A percentile compares a stretch with the other conserved stretches of the same genome.
Conservation (phyloP, 108 stramenopile genomes). For the Nitzschia palea region DNA sequence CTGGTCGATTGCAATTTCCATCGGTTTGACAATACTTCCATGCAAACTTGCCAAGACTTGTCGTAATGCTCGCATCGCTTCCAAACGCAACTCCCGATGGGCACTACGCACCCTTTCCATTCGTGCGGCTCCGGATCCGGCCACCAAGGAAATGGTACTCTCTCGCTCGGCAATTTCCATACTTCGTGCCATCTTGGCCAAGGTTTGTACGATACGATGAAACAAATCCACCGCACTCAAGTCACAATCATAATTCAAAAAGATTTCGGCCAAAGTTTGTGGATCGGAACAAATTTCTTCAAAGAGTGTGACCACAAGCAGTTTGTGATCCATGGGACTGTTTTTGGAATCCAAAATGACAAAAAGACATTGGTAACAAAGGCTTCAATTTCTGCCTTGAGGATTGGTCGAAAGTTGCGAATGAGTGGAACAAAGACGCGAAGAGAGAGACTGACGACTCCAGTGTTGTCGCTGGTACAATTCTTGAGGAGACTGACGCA, state of each 20-base stretch:
- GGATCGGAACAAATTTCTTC: slow-evolving; percentile 89
- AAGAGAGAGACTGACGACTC: slow-evolving; percentile 89
- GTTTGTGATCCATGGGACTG: slow-evolving; percentile 91
- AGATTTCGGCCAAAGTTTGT: slow-evolving; percentile 89
- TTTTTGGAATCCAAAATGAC: slow-evolving; percentile 94
- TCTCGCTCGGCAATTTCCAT: slow-evolving; percentile 36
- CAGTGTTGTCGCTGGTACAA: slow-evolving; percentile 82
- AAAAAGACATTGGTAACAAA: slow-evolving; percentile 98
- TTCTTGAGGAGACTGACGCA: slow-evolving; percentile 94
- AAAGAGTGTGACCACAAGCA: slow-evolving; percentile 91
- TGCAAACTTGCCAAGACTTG: slow-evolving; percentile 85
- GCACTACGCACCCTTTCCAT: slow-evolving; percentile 65
- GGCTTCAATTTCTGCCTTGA: slow-evolving; percentile 95
- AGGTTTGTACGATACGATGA: slow-evolving; percentile 89
- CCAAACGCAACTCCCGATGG: slow-evolving; percentile 71
- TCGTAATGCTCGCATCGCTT: slow-evolving; percentile 80
- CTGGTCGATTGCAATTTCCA: slow-evolving; percentile 8
- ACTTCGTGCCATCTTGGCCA: slow-evolving; percentile 87
- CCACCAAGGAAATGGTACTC: slow-evolving; percentile 23
- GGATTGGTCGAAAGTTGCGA: slow-evolving; percentile 85
- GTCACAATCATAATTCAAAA: slow-evolving; percentile 99
- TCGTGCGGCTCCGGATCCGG: slow-evolving; percentile 56
- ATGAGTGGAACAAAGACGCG: slow-evolving; percentile 93
- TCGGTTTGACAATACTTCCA: slow-evolving; percentile 73
- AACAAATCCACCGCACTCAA: slow-evolving; percentile 91